Evolutionary conservation across 768 basidiomycete species (phyloP), one percentile per base, ranked within the genome.

Genomic region (Lactarius evosmus): DNA sequence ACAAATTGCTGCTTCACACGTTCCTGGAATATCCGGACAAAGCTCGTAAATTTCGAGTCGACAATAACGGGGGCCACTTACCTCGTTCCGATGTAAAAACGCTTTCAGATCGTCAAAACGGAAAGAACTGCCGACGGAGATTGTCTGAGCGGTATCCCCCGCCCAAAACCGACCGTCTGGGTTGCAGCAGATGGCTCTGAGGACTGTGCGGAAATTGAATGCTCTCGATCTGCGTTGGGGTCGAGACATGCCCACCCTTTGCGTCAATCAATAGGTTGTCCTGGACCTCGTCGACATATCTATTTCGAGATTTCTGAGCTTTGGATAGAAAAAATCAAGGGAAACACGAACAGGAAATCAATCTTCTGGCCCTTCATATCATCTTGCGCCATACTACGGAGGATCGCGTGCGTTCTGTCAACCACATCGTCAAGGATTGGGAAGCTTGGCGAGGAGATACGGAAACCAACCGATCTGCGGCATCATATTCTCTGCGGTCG

Each of bases 131-230:
- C 88, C 89, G 2, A 82, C 80, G 1, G 86, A 84, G 38, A 91
- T 90, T 0, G 88, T 86, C 65, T 90, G 89, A 0, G 88, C 87
- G 0, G 88, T 89, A 69, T 90, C 88, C 0, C 89, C 88, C 2
- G 88, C 88, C 87, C 87, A 90, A 69, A 90, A 89, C n/a, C 88
- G 72, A 0, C 88, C 88, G 54, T 87, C 76, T 1, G 83, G 80
- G 69, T 89, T 88, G 16, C 73, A 70, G 66, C 86, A 88, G 27
- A 91, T 71, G 2, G 77, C 74, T 41, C 88, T 76, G 36, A 90
- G 72, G 7, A 91, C 88, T 89, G 41, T 1, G 56, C 19, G 38
- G 27, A 34, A 3, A 5, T 46, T 44, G 30, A 49, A 16, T 3
- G 22, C n/a, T 1, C 27, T 22, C 8, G 27, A 19, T 22, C n/a